These are phyloP conservation scores for Geotrichum reessii DNA, from an alignment of 1,139 yeast genomes.

Conservation along the genomic window DNA sequence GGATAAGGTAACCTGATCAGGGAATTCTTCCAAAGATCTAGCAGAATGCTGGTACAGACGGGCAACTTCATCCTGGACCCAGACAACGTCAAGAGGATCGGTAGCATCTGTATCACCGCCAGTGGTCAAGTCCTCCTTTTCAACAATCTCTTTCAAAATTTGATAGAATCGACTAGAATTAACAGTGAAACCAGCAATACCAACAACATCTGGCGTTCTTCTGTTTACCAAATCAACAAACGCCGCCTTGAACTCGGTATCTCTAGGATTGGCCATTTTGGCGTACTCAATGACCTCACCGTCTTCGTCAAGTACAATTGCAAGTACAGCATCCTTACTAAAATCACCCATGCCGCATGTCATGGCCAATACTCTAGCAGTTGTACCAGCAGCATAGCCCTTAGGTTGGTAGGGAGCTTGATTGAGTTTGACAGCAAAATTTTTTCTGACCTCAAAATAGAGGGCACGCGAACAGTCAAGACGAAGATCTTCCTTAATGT, in stretches of 20 bases:
- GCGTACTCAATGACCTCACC: constrained; percentile 73
- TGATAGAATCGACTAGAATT: constrained; percentile 58
- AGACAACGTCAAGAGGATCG: constrained; percentile 54
- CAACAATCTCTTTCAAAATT: constrained; percentile 52
- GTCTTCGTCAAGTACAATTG: constrained; percentile 68
- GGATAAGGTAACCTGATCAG: constrained; percentile 81
- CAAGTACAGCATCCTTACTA: constrained; percentile 79
- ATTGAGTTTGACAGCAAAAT: constrained; percentile 66
- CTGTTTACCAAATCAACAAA: constrained; percentile 51
- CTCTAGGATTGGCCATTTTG: constrained; percentile 70
- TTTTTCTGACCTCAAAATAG: constrained; percentile 62
- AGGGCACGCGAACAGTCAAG: constrained; percentile 70
- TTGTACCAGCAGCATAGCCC: constrained; percentile 70
- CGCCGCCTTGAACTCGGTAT: constrained; percentile 51
- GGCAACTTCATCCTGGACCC: constrained; percentile 94
- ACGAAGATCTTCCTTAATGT: constrained; percentile 78
- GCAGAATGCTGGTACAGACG: constrained; percentile 76
- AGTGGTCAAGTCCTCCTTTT: constrained; percentile 49
- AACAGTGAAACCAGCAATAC: constrained; percentile 81
- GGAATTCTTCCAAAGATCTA: constrained; percentile 70
- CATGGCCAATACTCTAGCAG: constrained; percentile 76
- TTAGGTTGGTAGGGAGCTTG: constrained; percentile 91
- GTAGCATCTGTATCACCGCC: constrained; percentile 45
- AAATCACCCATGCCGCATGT: constrained; percentile 83
- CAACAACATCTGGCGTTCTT: constrained; percentile 78